Evolutionary conservation across 805 yeast genomes (phyloP), one percentile per base, ranked within the genome.

Genomic region (Kazachstania viticola): DNA sequence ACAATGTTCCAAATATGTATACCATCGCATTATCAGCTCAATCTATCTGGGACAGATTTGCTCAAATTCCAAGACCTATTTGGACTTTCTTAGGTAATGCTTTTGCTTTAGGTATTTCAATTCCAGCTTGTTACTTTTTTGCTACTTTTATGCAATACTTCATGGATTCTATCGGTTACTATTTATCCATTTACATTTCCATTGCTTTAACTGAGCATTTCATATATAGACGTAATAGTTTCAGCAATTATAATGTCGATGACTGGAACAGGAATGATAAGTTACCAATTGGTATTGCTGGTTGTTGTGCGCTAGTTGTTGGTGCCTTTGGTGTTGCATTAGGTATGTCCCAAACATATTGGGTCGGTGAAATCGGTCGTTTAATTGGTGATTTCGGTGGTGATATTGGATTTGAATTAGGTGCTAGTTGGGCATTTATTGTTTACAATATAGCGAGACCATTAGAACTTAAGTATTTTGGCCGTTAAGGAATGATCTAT

Each of bases 1-100:
- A 83, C 68, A 85, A 84, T 64, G 74, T 85, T 57, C 95, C 95
- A 58, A 85, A 84, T 65, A 76, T 84, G 79, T 87, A 87, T 66
- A 82, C 96, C 17, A 72, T 84, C 48, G 87, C 84, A 25, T 67
- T 87, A 51, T 76, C 85, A 42, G 84, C 85, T 22, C 96, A 87
- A 62, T 74, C 91, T 27, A 62, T 80, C 47, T 80, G 88, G 80
- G 72, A 79, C 35, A 73, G 72, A 41, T 71, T 85, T 50, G 65
- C 74, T 27, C 71, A 65, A 49, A 64, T 87, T 37, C 96, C 95
- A 50, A 74, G 95, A 67, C 69, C 79, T 31, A 44, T 75, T 30
- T 85, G 95, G 95, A 77, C 94, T 26, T 44, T 80, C 29, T 54
- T 64, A 33, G 94, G 87, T 49, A 79, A 82, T 59, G 74, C 69